Evolutionary conservation across 2,329 filamentous ascomycete species (phyloP).

Genomic region (Fusarium sp.): DNA sequence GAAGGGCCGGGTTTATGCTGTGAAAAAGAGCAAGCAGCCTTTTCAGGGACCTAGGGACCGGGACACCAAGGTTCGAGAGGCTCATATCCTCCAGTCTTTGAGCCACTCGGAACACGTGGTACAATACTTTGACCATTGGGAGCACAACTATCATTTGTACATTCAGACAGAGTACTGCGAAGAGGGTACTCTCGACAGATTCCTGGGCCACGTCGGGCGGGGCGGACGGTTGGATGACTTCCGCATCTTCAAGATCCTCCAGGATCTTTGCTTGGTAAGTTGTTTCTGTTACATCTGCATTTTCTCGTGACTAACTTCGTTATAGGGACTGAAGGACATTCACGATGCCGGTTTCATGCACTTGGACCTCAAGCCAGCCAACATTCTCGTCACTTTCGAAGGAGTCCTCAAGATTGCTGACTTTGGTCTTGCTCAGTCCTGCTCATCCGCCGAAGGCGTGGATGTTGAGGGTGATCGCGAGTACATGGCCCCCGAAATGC

Average conservation of each 20-base stretch:
- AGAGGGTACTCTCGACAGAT: slow-evolving; percentile 89
- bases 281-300: background rate
- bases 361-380: slow-evolving; percentile 86
- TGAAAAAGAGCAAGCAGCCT: slow-evolving; percentile 90
- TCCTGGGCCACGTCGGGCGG: slow-evolving; percentile 83
- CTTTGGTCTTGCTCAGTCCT: slow-evolving; percentile 83
- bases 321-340: slow-evolving; percentile 86
- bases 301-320: slow-evolving; percentile 18
- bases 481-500: slow-evolving; percentile 94
- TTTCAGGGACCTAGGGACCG: slow-evolving; percentile 84
- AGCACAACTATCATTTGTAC: slow-evolving; percentile 85
- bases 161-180: slow-evolving; percentile 99
- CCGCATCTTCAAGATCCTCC: slow-evolving; percentile 96
- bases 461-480: slow-evolving; percentile 96
- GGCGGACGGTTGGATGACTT: slow-evolving; percentile 95
- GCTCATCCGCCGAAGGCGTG: slow-evolving; percentile 80
- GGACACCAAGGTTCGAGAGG: slow-evolving; percentile 86
- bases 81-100: slow-evolving; percentile 81
- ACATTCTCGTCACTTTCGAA: slow-evolving; percentile 84
- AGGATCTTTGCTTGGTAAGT: slow-evolving; percentile 84
- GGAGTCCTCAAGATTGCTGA: slow-evolving; percentile 87
- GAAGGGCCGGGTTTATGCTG: slow-evolving; percentile 79
- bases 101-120: slow-evolving; percentile 87
- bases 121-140: slow-evolving; percentile 88
- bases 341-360: slow-evolving; percentile 90